Evolutionary conservation across 202 grass and related monocot species (phyloP).

Genomic region (Hordeum pubiflorum): DNA sequence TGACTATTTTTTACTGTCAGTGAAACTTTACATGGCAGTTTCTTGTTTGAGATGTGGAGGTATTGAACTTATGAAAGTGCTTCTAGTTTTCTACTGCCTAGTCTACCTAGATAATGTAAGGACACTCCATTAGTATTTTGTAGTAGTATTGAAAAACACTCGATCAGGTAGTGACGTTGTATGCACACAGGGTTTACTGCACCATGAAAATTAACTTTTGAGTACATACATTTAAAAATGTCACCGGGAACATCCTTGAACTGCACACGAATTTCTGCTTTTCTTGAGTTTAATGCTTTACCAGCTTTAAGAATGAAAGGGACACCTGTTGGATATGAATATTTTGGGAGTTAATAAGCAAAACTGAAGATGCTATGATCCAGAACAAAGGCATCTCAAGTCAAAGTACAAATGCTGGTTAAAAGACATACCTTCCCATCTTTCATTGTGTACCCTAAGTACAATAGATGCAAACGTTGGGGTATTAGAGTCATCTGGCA

Average conservation of each 20-base stretch:
- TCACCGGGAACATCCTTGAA: conserved; percentile 99
- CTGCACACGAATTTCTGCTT: conserved; percentile 97
- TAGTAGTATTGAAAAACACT: background rate
- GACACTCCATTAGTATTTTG: background rate
- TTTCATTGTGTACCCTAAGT: conserved; percentile 88
- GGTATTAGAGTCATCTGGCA: conserved; percentile 85
- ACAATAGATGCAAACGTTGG: conserved; percentile 94
- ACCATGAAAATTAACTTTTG: conserved; percentile 11
- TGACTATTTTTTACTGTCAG: background rate
- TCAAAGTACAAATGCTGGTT: conserved; percentile 12
- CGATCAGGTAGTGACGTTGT: background rate
- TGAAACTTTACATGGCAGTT: conserved; percentile 2
- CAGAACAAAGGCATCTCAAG: background rate
- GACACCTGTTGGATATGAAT: conserved; percentile 58
- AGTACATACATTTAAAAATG: conserved; percentile 84
- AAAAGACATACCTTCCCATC: conserved; percentile 85
- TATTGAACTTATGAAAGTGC: background rate
- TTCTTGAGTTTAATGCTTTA: conserved; percentile 88
- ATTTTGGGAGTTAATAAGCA: conserved; percentile 21
- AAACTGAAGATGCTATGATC: conserved; percentile 19
- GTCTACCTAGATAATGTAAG: background rate
- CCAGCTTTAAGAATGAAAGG: conserved; percentile 99
- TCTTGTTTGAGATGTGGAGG: background rate
- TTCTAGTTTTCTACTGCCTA: conserved; percentile 21
- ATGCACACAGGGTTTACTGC: background rate